Conservation (phyloP, 164 flowering plant species). For the Magnolia changhungtana region DNA sequence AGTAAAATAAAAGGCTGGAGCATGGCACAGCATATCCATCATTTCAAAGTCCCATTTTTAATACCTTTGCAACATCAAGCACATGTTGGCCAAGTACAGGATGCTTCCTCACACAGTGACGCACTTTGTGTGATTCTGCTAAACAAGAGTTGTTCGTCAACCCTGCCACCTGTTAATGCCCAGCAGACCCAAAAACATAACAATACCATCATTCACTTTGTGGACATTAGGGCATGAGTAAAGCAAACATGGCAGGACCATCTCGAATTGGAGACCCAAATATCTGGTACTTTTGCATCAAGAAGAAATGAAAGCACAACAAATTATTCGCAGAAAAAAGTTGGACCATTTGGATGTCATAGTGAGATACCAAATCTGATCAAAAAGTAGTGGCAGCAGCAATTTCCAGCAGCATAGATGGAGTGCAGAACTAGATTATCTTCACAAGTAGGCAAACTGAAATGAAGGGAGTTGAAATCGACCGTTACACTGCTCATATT, state of each 20-base stretch:
- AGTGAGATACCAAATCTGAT: too few species aligned
- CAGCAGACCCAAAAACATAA: not conserved
- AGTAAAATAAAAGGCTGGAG: not conserved
- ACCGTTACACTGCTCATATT: too few species aligned
- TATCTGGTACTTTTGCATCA: too few species aligned
- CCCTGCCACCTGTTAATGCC: conserved; percentile 73
- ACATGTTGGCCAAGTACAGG: conserved; percentile 67
- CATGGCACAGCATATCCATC: not conserved
- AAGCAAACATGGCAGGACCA: too few species aligned
- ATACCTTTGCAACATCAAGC: conserved; percentile 93
- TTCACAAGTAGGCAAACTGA: not conserved
- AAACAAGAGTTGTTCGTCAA: conserved; percentile 87
- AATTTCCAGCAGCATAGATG: not conserved
- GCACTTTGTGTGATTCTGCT: conserved; percentile 68
- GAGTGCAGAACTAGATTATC: not conserved
- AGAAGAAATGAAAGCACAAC: not conserved
- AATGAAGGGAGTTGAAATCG: not conserved
- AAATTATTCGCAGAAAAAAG: not conserved
- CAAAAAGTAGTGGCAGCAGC: not conserved
- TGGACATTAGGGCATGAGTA: too few species aligned
- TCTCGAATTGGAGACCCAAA: too few species aligned
- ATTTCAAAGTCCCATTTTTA: not conserved
- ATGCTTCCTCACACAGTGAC: conserved; percentile 71
- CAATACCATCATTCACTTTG: not conserved
- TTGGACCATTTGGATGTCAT: not conserved